These are phyloP conservation scores for Trametes cinnabarina DNA, from an alignment of 768 basidiomycete species.

Conservation along the genomic window DNA sequence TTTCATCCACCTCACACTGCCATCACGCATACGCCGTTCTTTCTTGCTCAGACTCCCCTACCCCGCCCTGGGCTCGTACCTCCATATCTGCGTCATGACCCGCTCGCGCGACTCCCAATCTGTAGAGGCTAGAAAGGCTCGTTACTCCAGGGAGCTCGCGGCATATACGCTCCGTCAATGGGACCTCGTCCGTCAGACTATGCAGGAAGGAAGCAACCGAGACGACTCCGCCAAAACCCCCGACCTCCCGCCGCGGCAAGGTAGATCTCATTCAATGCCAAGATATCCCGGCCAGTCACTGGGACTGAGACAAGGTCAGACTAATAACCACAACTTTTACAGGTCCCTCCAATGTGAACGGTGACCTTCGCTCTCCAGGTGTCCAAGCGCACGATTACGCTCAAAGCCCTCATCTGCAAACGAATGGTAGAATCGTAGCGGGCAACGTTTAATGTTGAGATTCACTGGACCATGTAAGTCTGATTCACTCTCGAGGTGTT, in stretches of 20 bases:
- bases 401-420: slow-evolving; percentile 20
- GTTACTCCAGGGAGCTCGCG: slow-evolving; percentile 38
- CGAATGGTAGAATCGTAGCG: slow-evolving; percentile 16
- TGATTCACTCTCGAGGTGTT: no score
- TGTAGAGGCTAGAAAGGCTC: slow-evolving; percentile 32
- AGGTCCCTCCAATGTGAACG: neutral
- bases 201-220: slow-evolving; percentile 16
- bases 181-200: slow-evolving; percentile 29
- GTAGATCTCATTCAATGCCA: slow-evolving; percentile 1
- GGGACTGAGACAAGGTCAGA: slow-evolving; percentile 21
- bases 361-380: slow-evolving; percentile 18
- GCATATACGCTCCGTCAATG: slow-evolving; percentile 41
- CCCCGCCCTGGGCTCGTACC: neutral
- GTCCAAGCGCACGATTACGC: slow-evolving; percentile 30
- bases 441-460: slow-evolving; percentile 6
- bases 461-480: no score
- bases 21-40: slow-evolving; percentile 1
- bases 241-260: neutral
- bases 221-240: slow-evolving; percentile 9
- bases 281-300: slow-evolving; percentile 8
- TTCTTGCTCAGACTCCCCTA: neutral
- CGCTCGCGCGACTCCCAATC: slow-evolving; percentile 18
- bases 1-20: neutral
- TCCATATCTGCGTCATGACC: slow-evolving; percentile 16
- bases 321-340: neutral